phyloP scores from a whole-genome alignment of 371 early-diverging fungal genomes.

The Apophysomyces trapeziformis region DNA sequence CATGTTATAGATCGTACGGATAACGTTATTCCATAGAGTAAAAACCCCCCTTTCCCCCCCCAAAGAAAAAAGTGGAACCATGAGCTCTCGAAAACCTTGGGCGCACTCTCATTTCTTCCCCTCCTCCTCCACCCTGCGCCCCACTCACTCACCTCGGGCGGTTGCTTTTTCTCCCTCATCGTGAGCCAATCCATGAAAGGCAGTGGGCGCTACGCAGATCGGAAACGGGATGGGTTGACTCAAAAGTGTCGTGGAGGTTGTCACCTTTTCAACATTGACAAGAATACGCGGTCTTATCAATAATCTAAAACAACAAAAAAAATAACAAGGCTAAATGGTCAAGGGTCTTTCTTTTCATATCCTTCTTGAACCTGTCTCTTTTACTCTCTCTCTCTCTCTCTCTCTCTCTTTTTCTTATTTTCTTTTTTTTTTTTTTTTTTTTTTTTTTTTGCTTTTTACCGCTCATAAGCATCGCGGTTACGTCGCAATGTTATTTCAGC shows the following conservation, averaged over 20 bases:
- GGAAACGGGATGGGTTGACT: constrained; percentile 28
- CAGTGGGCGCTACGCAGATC: constrained; percentile 36
- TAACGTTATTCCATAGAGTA: too few species aligned
- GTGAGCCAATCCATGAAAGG: constrained; percentile 64
- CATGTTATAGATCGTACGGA: too few species aligned
- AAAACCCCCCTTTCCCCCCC: too few species aligned
- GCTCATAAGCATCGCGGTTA: constrained; percentile 25
- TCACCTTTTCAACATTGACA: constrained; percentile 29
- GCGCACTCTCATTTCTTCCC: neutral
- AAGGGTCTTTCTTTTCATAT: too few species aligned
- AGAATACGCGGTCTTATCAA: constrained; percentile 30
- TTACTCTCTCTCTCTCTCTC: too few species aligned
- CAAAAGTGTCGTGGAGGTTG: constrained; percentile 23
- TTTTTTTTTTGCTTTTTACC: constrained; percentile 13
- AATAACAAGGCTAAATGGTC: too few species aligned
- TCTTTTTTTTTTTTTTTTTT: too few species aligned
- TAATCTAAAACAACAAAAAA: constrained; percentile 8
- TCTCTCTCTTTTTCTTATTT: too few species aligned
- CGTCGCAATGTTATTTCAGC: constrained; percentile 22
- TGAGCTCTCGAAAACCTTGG: too few species aligned
- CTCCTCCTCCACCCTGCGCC: neutral
- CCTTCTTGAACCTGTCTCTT: too few species aligned
- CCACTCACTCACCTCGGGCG: constrained; percentile 30
- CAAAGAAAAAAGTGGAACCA: too few species aligned
- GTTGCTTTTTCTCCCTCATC: constrained; percentile 63